Conservation (phyloP, 2,329 filamentous ascomycete genomes). For the Neurospora crassa region DNA sequence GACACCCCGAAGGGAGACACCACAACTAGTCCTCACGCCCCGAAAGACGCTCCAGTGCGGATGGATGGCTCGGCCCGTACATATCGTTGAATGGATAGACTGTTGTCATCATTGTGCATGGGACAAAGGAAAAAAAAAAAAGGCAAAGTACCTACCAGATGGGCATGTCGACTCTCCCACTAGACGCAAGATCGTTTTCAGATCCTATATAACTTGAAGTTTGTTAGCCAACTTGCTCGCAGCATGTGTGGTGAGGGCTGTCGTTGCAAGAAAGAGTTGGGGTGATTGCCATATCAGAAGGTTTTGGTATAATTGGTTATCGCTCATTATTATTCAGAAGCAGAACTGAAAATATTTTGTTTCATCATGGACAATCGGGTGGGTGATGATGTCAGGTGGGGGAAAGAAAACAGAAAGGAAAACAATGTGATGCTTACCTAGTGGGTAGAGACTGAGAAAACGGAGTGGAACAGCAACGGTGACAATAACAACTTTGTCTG, state of each 20-base stretch:
- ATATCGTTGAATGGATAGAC: conserved; percentile 72
- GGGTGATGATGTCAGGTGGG: background rate
- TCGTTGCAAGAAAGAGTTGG: conserved; percentile 3
- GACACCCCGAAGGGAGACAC: conserved; percentile 49
- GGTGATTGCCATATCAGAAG: conserved; percentile 36
- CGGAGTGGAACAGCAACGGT: background rate
- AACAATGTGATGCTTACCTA: conserved; percentile 10
- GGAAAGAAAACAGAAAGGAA: background rate
- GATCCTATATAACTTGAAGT: conserved; percentile 1
- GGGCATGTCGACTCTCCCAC: background rate
- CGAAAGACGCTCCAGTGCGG: conserved; percentile 51
- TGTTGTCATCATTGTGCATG: conserved; percentile 45
- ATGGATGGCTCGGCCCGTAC: conserved; percentile 61
- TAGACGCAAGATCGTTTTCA: background rate
- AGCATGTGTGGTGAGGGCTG: background rate
- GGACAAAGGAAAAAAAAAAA: conserved; percentile 2
- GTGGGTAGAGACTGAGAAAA: background rate
- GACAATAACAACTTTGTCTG: background rate
- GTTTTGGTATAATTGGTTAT: conserved; percentile 53
- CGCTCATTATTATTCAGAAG: conserved; percentile 60
- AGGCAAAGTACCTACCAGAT: conserved; percentile 10
- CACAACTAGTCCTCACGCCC: conserved; percentile 63
- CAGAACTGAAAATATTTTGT: conserved; percentile 60
- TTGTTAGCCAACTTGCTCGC: conserved; percentile 6
- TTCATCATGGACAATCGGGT: conserved; percentile 48